phyloP scores from a whole-genome alignment of 2,329 filamentous ascomycete genomes.

The Fusarium sp. region DNA sequence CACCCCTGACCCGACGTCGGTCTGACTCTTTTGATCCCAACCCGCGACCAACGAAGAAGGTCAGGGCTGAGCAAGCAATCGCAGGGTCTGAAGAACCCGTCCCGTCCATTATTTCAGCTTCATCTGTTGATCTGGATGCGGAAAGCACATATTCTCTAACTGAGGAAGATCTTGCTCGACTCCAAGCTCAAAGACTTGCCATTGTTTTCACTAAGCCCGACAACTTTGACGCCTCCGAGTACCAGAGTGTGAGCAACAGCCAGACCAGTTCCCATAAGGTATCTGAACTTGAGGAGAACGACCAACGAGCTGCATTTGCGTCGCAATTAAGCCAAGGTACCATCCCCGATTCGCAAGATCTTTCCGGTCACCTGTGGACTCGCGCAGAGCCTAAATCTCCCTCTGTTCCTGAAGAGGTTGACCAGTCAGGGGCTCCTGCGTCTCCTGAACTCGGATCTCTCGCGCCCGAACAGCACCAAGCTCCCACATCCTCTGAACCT shows the following conservation, averaged over 20 bases:
- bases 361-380: constrained; percentile 41
- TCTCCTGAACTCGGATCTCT: background rate
- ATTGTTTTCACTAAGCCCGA: constrained; percentile 48
- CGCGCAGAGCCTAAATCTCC: constrained; percentile 15
- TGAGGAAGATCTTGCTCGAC: constrained; percentile 14
- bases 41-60: constrained; percentile 36
- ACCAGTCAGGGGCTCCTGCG: background rate
- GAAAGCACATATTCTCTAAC: constrained; percentile 30
- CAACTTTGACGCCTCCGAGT: constrained; percentile 52
- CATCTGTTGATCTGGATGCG: constrained; percentile 38
- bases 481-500: background rate
- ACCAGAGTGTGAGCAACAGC: constrained; percentile 48
- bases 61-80: constrained; percentile 33
- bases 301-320: constrained; percentile 47
- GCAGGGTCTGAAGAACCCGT: constrained; percentile 47
- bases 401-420: constrained; percentile 4
- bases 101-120: constrained; percentile 46
- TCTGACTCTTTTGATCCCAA: constrained; percentile 25
- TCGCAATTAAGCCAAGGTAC: constrained; percentile 51
- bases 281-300: constrained; percentile 51
- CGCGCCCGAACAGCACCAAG: constrained; percentile 1
- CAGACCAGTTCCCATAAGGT: constrained; percentile 46
- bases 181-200: constrained; percentile 35
- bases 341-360: constrained; percentile 60
- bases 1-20: constrained; percentile 18